Conservation (phyloP, 192 early-diverging fungal species). For the Entomortierella chlamydospora region DNA sequence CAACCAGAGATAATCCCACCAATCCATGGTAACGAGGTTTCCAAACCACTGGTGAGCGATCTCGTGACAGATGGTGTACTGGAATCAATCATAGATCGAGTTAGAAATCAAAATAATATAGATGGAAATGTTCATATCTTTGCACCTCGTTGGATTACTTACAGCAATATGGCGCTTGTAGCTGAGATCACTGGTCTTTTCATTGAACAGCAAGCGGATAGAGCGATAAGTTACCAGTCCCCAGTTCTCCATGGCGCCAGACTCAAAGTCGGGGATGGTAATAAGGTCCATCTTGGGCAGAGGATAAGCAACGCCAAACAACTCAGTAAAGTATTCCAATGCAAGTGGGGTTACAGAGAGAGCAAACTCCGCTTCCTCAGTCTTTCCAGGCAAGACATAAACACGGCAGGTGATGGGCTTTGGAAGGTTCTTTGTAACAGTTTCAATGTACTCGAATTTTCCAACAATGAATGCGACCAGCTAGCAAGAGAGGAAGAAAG, state of each 20-base stretch:
- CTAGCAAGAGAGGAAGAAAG: constrained; percentile 17
- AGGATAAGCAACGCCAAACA: constrained; percentile 92
- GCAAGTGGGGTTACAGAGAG: constrained; percentile 79
- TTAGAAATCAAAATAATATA: background rate
- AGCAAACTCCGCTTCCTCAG: constrained; percentile 85
- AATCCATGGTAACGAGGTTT: constrained; percentile 96
- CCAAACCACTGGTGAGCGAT: constrained; percentile 93
- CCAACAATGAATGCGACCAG: constrained; percentile 93
- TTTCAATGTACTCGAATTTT: constrained; percentile 93
- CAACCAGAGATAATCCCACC: constrained; percentile 96
- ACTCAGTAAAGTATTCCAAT: constrained; percentile 88
- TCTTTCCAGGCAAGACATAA: constrained; percentile 85
- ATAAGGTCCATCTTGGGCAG: constrained; percentile 91
- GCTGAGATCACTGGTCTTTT: constrained; percentile 74
- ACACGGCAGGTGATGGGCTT: constrained; percentile 85
- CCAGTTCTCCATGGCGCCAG: constrained; percentile 97
- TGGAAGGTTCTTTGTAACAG: constrained; percentile 72
- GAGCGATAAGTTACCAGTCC: constrained; percentile 94
- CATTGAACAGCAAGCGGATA: constrained; percentile 87
- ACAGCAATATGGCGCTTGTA: constrained; percentile 85
- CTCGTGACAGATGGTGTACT: constrained; percentile 92
- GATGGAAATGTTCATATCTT: too few relatives aligned
- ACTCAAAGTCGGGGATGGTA: constrained; percentile 93
- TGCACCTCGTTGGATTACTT: constrained; percentile 3
- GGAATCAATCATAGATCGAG: background rate